Evolutionary conservation across 805 yeast species (phyloP).

Genomic region (Limtongozyma cylindracea): DNA sequence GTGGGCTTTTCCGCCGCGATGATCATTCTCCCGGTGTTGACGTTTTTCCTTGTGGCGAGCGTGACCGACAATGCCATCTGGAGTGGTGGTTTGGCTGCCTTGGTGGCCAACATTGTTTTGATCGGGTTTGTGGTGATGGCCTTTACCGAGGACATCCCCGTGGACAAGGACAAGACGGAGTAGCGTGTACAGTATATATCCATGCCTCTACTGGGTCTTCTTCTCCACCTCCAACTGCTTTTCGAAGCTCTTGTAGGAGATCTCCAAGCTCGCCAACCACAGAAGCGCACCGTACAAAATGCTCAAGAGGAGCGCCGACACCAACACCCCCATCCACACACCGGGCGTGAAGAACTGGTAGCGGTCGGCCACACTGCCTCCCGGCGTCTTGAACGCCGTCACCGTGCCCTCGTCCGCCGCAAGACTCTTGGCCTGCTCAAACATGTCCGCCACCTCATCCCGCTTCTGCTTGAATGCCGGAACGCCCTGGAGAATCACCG

Average conservation of each 20-base stretch:
- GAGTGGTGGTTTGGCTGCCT: constrained; percentile 65
- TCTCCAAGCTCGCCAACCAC: constrained; percentile 49
- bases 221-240: constrained; percentile 29
- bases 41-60: constrained; percentile 33
- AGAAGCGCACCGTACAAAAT: constrained; percentile 36
- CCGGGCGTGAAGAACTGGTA: constrained; percentile 66
- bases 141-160: constrained; percentile 30
- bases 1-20: constrained; percentile 54
- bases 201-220: constrained; percentile 19
- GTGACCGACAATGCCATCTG: constrained; percentile 21
- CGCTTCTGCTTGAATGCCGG: no score
- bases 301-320: constrained; percentile 28
- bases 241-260: constrained; percentile 66
- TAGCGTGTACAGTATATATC: no score
- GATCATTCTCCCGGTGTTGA: constrained; percentile 38
- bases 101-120: constrained; percentile 48
- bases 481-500: no score
- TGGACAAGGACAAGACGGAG: no score
- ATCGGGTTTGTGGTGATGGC: constrained; percentile 55
- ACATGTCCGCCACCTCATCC: no score
- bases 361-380: constrained; percentile 27
- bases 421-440: no score
- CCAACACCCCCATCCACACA: constrained; percentile 49
- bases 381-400: no score
- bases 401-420: no score